Conservation (phyloP, 1,284 basidiomycete species). For the Ceratobasidium sp. region DNA sequence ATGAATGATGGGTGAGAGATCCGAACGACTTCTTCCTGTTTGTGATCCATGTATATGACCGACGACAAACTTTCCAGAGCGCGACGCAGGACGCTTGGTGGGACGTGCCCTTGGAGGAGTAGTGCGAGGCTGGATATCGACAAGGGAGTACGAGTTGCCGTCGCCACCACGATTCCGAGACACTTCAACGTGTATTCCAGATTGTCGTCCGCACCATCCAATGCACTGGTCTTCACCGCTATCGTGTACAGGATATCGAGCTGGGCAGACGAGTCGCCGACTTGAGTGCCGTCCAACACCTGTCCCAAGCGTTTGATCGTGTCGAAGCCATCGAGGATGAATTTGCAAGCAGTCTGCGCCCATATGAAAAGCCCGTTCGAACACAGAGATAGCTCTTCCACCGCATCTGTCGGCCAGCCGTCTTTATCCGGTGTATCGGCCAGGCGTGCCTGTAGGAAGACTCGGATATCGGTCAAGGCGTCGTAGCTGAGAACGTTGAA, state of each 20-base stretch:
- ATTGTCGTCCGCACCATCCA: neutral
- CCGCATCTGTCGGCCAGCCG: neutral
- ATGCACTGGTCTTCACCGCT: neutral
- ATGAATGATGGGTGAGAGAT: constrained; percentile 37
- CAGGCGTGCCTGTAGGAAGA: neutral
- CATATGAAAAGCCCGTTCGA: constrained; percentile 40
- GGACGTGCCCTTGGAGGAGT: neutral
- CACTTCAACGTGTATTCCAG: neutral
- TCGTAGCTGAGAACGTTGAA: neutral
- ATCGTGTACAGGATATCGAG: neutral
- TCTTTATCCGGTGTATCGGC: neutral
- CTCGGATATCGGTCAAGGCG: neutral
- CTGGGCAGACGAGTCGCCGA: no score
- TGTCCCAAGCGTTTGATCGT: neutral
- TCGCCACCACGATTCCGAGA: neutral
- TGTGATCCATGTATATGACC: constrained; percentile 13
- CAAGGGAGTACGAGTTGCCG: neutral
- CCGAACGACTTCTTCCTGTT: neutral
- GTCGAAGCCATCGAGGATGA: neutral
- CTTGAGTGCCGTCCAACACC: neutral
- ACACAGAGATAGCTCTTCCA: neutral
- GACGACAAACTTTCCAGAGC: neutral
- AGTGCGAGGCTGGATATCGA: neutral
- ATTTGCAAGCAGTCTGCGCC: constrained; percentile 6
- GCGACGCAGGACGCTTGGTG: neutral